Evolutionary conservation across 495 filamentous ascomycete genomes (phyloP).

Genomic region (Tuber magnatum): DNA sequence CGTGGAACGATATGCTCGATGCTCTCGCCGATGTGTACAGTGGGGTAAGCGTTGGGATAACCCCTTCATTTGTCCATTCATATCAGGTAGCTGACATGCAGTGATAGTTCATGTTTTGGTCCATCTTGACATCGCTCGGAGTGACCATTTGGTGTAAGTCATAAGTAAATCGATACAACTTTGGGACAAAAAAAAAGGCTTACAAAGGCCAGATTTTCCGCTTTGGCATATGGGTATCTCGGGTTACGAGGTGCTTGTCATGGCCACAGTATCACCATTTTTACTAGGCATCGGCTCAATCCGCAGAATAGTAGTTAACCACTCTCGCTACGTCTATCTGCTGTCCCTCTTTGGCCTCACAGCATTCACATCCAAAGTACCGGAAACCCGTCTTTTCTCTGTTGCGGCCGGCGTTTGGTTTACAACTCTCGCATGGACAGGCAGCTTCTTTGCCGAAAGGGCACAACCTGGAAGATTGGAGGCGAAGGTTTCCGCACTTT

Average conservation of each 20-base stretch:
- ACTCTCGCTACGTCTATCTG: constrained; percentile 63
- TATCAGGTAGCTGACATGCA: constrained; percentile 34
- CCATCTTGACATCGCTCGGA: constrained; percentile 78
- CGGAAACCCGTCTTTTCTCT: constrained; percentile 69
- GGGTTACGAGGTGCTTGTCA: constrained; percentile 83
- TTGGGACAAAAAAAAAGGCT: constrained; percentile 19
- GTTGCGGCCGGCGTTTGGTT: constrained; percentile 71
- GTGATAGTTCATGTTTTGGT: constrained; percentile 87
- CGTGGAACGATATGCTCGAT: constrained; percentile 67
- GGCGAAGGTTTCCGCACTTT: constrained; percentile 69
- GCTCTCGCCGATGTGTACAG: constrained; percentile 85
- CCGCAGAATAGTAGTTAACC: constrained; percentile 58
- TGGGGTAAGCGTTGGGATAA: constrained; percentile 54
- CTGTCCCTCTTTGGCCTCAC: constrained; percentile 70
- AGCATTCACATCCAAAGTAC: constrained; percentile 67
- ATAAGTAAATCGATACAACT: not conserved
- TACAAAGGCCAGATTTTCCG: constrained; percentile 65
- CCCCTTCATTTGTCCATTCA: not conserved
- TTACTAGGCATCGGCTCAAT: constrained; percentile 67
- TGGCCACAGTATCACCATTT: constrained; percentile 73
- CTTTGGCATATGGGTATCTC: constrained; percentile 99
- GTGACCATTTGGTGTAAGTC: constrained; percentile 86
- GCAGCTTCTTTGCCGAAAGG: constrained; percentile 69
- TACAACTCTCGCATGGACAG: constrained; percentile 73
- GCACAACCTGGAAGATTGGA: constrained; percentile 69